Conservation (phyloP, 495 filamentous ascomycete species). For the Daldinia vernicosa region DNA sequence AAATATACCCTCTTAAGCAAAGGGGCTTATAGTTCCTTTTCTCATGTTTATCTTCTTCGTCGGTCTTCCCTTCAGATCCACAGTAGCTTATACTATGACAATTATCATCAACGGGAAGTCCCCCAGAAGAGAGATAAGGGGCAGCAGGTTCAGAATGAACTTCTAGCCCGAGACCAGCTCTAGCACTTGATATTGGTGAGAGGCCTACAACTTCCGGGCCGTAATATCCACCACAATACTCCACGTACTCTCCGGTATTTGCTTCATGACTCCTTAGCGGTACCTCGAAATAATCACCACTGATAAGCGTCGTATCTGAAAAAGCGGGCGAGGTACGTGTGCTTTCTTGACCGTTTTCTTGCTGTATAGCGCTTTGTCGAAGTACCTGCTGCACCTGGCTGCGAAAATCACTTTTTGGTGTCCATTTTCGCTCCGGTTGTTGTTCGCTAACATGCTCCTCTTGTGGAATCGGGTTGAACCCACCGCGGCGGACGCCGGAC, state of each 20-base stretch:
- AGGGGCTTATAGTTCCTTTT: slow-evolving; percentile 38
- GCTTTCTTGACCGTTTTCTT: neutral
- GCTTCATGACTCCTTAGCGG: slow-evolving; percentile 33
- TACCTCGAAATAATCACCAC: slow-evolving; percentile 33
- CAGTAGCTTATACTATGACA: slow-evolving; percentile 29
- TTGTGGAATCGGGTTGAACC: slow-evolving; percentile 37
- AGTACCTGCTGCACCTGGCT: slow-evolving; percentile 37
- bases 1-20: slow-evolving; percentile 23
- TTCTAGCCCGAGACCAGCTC: slow-evolving; percentile 38
- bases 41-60: slow-evolving; percentile 20
- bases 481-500: slow-evolving; percentile 10
- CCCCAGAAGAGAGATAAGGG: slow-evolving; percentile 17
- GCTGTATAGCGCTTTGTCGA: slow-evolving; percentile 7
- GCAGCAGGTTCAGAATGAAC: slow-evolving; percentile 13
- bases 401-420: slow-evolving; percentile 22
- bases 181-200: slow-evolving; percentile 28
- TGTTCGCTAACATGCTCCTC: neutral
- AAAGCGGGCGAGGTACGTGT: slow-evolving; percentile 32
- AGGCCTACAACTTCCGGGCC: slow-evolving; percentile 25
- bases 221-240: slow-evolving; percentile 26
- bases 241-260: slow-evolving; percentile 19
- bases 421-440: slow-evolving; percentile 16
- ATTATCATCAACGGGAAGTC: slow-evolving; percentile 32
- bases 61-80: slow-evolving; percentile 34
- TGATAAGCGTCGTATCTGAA: slow-evolving; percentile 33